Evolutionary conservation across 2,329 filamentous ascomycete genomes (phyloP).

Genomic region (Trichoderma harzianum): DNA sequence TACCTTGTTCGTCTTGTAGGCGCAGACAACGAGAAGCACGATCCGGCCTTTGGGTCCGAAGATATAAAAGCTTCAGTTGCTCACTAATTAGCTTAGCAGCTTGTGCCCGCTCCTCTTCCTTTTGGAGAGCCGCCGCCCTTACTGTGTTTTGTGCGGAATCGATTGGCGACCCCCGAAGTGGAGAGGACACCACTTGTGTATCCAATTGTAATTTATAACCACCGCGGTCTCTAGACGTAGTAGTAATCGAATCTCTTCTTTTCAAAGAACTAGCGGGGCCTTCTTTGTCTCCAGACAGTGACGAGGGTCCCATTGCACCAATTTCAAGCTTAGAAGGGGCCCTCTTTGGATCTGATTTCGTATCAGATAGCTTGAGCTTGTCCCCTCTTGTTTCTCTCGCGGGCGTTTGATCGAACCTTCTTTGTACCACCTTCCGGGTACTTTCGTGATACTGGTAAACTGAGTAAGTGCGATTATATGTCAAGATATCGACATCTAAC

Average conservation of each 20-base stretch:
- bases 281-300: not conserved
- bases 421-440: not conserved
- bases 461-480: not conserved
- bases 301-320: not conserved
- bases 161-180: not conserved
- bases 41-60: not conserved
- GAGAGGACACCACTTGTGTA: not conserved
- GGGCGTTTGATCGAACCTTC: not conserved
- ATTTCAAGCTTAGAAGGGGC: not conserved
- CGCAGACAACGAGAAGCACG: not conserved
- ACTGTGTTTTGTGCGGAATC: not conserved
- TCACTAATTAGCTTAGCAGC: not conserved
- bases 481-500: not conserved
- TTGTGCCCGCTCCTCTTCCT: not conserved
- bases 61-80: not conserved
- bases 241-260: not conserved
- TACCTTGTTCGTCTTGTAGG: not conserved
- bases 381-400: not conserved
- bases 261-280: not conserved
- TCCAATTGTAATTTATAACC: not conserved
- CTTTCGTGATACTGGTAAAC: constrained; percentile 4
- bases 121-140: not conserved
- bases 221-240: not conserved
- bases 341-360: not conserved
- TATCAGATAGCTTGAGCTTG: not conserved